Evolutionary conservation across 306 rosid genomes (phyloP).

Genomic region (Vigna reflexopilosa): DNA sequence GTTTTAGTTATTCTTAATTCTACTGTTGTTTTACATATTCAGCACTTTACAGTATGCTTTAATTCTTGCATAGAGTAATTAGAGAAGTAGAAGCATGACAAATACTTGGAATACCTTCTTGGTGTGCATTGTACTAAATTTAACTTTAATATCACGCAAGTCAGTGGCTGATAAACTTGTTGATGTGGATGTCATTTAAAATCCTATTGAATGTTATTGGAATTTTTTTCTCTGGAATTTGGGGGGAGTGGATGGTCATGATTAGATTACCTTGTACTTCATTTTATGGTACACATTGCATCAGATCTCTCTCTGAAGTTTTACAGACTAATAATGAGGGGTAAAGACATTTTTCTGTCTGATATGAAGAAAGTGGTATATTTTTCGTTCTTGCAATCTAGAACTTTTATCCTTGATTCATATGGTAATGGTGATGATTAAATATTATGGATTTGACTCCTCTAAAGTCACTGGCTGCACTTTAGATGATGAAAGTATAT

Average conservation of each 20-base stretch:
- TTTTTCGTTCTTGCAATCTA: slow-evolving; percentile 26
- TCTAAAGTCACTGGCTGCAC: background rate
- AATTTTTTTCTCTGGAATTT: slow-evolving; percentile 9
- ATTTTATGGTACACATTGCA: slow-evolving; percentile 1
- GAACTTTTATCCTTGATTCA: slow-evolving; percentile 29
- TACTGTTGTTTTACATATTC: background rate
- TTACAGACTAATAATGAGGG: slow-evolving; percentile 12
- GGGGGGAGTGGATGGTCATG: background rate
- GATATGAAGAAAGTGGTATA: slow-evolving; percentile 19
- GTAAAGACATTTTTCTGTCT: slow-evolving; percentile 3
- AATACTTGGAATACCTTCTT: slow-evolving; percentile 20
- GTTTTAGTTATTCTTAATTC: slow-evolving; percentile 24
- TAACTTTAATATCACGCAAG: slow-evolving; percentile 9
- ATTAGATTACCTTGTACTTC: background rate
- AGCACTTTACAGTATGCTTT: slow-evolving; percentile 8
- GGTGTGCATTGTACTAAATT: slow-evolving; percentile 14
- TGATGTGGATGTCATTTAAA: slow-evolving; percentile 23
- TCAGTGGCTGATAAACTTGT: slow-evolving; percentile 23
- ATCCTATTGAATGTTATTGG: slow-evolving; percentile 7
- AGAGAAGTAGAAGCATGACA: slow-evolving; percentile 4
- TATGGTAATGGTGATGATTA: slow-evolving; percentile 16
- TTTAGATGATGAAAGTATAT: background rate
- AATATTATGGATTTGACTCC: slow-evolving; percentile 6
- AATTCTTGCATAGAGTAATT: slow-evolving; percentile 13
- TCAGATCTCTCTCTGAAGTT: background rate